Base-by-base conservation (phyloP, 2,329 filamentous ascomycete genomes). In the Lasiodiplodia sp. region DNA sequence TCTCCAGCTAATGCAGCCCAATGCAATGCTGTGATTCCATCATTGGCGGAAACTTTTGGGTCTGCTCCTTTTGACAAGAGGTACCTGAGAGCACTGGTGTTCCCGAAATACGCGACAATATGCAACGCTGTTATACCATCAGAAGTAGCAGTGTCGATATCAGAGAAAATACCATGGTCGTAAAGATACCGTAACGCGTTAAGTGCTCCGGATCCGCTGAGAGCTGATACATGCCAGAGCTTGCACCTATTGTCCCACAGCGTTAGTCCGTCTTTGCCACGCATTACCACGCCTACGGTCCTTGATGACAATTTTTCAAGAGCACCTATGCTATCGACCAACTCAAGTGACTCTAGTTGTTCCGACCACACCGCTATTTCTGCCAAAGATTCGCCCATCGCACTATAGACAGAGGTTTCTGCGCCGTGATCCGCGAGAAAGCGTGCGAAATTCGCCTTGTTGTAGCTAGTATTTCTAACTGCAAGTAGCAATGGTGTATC, bases 121-220 rank as follows among this genome's bases (percentile, higher is more conserved):
- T 52, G 49, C 12, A 52, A 28, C 3, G 49, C 21, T 16, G 49
- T 52, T 14, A 5, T 21, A 4, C 23, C 23, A 5, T 10, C 10
- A 6, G 7, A 11, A 11, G 4, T 5, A 3, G n/a, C n/a, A n/a
- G n/a, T n/a, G n/a, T 52, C 49, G 12, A 52, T 8, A 23, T 52
- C 21, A 5, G 7, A n/a, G 10, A 12, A 52, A 14, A 23, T 23
- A 1, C 49, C 18, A 8, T 14, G 49, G 11, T 52, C 21, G 12
- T 28, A 52, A 11, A 52, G n/a, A 23, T 52, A 52, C 3, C 10
- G 23, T 1, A 52, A 14, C 18, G n/a, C 49, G 6, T 28, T 2
- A 8, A 21, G 2, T 16, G 21, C 1, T 16, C 12, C 0, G 2
- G 3, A 14, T 12, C 0, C 7, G 5, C 10, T 23, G 14, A 1